These are phyloP conservation scores for Hirsutella minnesotensis DNA, from an alignment of 2,329 filamentous ascomycete genomes.

Conservation along the genomic window DNA sequence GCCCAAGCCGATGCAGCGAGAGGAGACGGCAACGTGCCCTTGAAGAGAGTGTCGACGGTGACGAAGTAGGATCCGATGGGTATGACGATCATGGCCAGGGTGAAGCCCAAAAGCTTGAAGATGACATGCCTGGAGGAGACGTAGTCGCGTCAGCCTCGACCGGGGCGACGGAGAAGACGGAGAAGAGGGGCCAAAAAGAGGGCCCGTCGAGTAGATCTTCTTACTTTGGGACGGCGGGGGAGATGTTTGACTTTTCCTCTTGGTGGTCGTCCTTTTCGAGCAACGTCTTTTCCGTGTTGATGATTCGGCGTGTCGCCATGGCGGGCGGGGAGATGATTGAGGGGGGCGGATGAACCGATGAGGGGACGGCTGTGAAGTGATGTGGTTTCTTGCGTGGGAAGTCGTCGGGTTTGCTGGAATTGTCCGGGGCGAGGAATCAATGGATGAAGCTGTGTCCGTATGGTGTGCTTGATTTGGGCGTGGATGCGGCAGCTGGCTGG, in stretches of 20 bases:
- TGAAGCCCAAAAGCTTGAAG: constrained; percentile 80
- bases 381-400: no score
- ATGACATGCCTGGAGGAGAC: constrained; percentile 66
- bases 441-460: no score
- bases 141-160: no score
- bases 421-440: no score
- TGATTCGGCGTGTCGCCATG: constrained; percentile 62
- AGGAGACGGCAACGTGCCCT: constrained; percentile 39
- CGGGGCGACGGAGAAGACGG: no score
- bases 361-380: neutral
- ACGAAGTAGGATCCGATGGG: constrained; percentile 86
- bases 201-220: no score
- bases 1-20: neutral
- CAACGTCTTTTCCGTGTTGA: constrained; percentile 53
- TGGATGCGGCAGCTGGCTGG: no score
- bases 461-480: no score
- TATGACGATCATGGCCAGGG: constrained; percentile 76
- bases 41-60: constrained; percentile 64
- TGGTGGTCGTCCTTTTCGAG: constrained; percentile 46
- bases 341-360: neutral
- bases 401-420: no score
- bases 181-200: neutral
- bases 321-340: constrained; percentile 9
- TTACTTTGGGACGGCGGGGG: constrained; percentile 75
- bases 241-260: constrained; percentile 54